Conservation (phyloP, 768 basidiomycete species). For the Kwoniella europaea region DNA sequence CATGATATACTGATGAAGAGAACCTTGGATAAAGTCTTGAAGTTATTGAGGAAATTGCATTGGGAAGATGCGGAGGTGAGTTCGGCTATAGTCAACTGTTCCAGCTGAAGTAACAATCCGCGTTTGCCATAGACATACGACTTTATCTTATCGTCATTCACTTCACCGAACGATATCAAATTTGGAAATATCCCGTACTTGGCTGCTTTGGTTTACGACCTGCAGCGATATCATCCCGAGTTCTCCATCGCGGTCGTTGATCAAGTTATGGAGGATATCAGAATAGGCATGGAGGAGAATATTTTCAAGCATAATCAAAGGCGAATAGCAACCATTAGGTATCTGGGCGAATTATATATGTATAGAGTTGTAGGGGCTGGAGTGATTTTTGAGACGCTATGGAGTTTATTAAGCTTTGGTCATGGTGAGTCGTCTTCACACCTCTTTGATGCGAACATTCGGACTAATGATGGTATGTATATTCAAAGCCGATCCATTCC, state of each 20-base stretch:
- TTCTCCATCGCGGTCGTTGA: conserved; percentile 89
- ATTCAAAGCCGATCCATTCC: conserved; percentile 78
- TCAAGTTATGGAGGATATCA: conserved; percentile 90
- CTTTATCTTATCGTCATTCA: conserved; percentile 83
- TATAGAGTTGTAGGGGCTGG: conserved; percentile 87
- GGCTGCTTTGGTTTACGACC: conserved; percentile 92
- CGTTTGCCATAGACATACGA: conserved; percentile 62
- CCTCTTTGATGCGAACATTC: no score
- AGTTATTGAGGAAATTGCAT: conserved; percentile 87
- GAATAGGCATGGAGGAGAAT: conserved; percentile 89
- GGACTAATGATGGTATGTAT: neutral
- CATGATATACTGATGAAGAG: conserved; percentile 90
- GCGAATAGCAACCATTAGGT: conserved; percentile 87
- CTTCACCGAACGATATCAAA: conserved; percentile 98
- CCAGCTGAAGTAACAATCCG: neutral
- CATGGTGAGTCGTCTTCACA: conserved; percentile 70
- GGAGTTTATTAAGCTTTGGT: conserved; percentile 93
- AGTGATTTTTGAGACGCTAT: conserved; percentile 89
- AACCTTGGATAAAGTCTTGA: conserved; percentile 94
- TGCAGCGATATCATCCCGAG: conserved; percentile 88
- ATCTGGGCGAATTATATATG: conserved; percentile 95
- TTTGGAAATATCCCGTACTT: conserved; percentile 85
- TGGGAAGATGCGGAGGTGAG: conserved; percentile 76
- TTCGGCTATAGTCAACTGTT: neutral
- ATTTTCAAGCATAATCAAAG: conserved; percentile 93